A percentile compares a stretch with the other conserved stretches of the same genome.
phyloP scores from a whole-genome alignment of 805 yeast genomes.

The Barnettozyma pratensis region DNA sequence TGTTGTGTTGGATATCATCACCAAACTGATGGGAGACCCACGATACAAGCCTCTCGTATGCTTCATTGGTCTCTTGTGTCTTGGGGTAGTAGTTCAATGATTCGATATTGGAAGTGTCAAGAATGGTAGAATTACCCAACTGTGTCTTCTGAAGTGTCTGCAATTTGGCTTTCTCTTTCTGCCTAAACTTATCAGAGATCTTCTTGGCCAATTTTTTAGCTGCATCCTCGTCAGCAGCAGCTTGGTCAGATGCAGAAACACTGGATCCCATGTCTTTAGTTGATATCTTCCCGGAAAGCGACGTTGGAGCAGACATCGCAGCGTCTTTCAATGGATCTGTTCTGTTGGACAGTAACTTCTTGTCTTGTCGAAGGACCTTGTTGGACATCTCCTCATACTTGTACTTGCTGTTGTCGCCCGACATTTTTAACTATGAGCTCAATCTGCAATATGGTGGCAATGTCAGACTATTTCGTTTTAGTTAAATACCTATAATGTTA shows the following conservation, averaged over 20 bases:
- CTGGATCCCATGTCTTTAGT: conserved; percentile 64
- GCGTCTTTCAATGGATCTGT: conserved; percentile 38
- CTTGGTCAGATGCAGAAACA: conserved; percentile 1
- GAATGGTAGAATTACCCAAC: conserved; percentile 22
- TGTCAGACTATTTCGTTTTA: no score
- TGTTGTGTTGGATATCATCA: conserved; percentile 71
- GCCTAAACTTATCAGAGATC: conserved; percentile 15
- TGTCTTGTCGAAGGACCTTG: conserved; percentile 60
- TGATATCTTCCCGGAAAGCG: conserved; percentile 65
- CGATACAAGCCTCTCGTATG: conserved; percentile 52
- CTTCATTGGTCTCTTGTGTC: conserved; percentile 42
- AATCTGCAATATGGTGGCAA: not conserved
- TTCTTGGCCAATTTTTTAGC: conserved; percentile 16
- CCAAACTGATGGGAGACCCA: conserved; percentile 56
- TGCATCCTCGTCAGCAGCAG: conserved; percentile 9
- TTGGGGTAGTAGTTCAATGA: conserved; percentile 60
- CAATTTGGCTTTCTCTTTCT: conserved; percentile 16
- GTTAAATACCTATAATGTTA: no score
- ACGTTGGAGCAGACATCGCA: conserved; percentile 60
- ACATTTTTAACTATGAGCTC: conserved; percentile 6
- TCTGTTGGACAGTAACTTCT: conserved; percentile 40
- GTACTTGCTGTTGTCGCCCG: conserved; percentile 31
- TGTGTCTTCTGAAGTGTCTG: conserved; percentile 5
- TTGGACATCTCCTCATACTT: conserved; percentile 73
- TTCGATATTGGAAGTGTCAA: conserved; percentile 36